Conservation (phyloP, 2,329 filamentous ascomycete species). For the Plectosphaerella plurivora region DNA sequence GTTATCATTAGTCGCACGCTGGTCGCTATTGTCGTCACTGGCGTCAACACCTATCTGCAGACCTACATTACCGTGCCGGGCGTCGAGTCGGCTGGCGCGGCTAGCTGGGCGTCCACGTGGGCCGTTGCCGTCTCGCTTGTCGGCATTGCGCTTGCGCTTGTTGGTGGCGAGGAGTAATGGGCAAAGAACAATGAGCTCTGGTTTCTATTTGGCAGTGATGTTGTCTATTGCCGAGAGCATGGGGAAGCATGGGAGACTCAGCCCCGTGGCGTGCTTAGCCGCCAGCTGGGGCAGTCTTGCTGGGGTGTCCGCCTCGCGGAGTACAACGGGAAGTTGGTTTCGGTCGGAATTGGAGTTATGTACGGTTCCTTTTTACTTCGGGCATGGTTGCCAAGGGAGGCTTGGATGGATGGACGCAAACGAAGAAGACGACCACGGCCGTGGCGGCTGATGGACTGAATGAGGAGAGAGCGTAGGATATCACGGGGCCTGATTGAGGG, state of each 20-base stretch:
- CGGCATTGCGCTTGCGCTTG: conserved; percentile 49
- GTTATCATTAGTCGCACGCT: conserved; percentile 61
- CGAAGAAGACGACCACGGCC: no score
- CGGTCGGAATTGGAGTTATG: background rate
- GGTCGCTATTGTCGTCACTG: conserved; percentile 53
- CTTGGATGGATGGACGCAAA: no score
- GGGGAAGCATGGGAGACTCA: background rate
- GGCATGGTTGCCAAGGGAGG: no score
- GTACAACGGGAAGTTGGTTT: background rate
- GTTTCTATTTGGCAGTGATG: background rate
- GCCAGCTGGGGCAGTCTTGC: background rate
- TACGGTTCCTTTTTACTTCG: background rate
- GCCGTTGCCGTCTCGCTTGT: conserved; percentile 57
- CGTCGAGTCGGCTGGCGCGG: conserved; percentile 65
- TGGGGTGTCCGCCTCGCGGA: background rate
- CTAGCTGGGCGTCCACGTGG: conserved; percentile 72
- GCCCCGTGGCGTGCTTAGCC: background rate
- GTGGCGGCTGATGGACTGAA: no score
- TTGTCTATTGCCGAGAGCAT: no score
- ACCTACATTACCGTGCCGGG: conserved; percentile 64
- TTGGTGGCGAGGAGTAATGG: conserved; percentile 37
- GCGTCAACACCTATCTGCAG: conserved; percentile 57
- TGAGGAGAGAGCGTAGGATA: no score
- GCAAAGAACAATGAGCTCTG: background rate
- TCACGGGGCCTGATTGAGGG: no score